Percentiles rank a stretch among this genome's conserved stretches.
phyloP scores from a whole-genome alignment of 1,139 yeast species.

The Geotrichum phurueaensis region DNA sequence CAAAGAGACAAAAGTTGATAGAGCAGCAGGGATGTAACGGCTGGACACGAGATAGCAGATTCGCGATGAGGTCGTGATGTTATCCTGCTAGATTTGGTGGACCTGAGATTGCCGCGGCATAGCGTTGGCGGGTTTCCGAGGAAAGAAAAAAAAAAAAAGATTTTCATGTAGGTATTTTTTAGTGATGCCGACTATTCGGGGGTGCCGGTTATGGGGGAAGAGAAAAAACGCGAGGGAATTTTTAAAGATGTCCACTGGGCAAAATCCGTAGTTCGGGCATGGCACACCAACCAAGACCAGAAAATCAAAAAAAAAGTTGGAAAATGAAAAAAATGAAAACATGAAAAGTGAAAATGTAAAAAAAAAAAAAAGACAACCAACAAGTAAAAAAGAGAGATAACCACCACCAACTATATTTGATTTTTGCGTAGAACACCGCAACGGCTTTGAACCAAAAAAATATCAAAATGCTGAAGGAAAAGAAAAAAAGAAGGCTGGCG shows the following conservation, averaged over 20 bases:
- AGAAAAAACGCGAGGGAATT: not conserved
- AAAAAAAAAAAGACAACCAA: not conserved
- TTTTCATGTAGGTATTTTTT: not conserved
- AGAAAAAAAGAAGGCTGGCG: not conserved
- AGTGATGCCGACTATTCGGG: not conserved
- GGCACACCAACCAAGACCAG: not conserved
- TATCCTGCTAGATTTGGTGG: not conserved
- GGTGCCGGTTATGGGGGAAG: not conserved
- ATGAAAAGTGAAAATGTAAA: not conserved
- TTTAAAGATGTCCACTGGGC: not conserved
- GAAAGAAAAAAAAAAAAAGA: not conserved
- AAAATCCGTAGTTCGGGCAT: conserved; percentile 8
- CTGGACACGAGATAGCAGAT: not conserved
- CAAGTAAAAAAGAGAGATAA: not conserved
- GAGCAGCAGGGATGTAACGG: not conserved
- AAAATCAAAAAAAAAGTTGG: not conserved
- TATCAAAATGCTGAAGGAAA: not conserved
- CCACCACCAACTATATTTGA: not conserved
- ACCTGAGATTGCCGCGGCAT: not conserved
- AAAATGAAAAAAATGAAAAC: not conserved
- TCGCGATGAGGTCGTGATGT: not conserved
- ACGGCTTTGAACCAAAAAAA: not conserved
- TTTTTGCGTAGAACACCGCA: not conserved
- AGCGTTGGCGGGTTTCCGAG: not conserved
- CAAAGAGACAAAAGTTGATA: no score